Percentiles rank a stretch among this genome's conserved stretches.
phyloP scores from a whole-genome alignment of 2,329 filamentous ascomycete species.

The Dothiorella sarmentorum region DNA sequence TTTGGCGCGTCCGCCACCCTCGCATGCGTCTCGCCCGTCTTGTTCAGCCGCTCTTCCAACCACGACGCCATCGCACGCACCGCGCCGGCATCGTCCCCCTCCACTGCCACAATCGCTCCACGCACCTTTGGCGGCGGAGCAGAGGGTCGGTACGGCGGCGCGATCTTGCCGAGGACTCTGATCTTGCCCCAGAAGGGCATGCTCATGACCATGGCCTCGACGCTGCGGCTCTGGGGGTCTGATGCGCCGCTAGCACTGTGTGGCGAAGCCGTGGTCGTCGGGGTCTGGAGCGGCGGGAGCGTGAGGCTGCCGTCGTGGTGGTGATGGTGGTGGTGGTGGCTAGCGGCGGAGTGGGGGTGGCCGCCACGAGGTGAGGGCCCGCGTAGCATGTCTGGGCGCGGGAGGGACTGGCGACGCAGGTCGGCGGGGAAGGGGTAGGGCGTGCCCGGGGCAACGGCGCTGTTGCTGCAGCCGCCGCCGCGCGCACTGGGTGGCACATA shows the following conservation, averaged over 20 bases:
- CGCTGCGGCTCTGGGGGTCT: conserved; percentile 34
- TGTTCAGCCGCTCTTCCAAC: conserved; percentile 54
- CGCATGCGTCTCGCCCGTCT: conserved; percentile 51
- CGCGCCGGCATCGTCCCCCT: conserved; percentile 66
- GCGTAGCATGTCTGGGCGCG: conserved; percentile 29
- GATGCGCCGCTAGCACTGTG: background rate
- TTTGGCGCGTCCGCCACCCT: conserved; percentile 49
- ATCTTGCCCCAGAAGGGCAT: conserved; percentile 75
- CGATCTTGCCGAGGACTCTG: conserved; percentile 70
- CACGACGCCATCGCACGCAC: conserved; percentile 64
- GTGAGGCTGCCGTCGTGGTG: conserved; percentile 46
- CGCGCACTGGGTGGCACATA: conserved; percentile 47
- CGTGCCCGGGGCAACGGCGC: conserved; percentile 58
- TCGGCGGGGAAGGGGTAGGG: conserved; percentile 33
- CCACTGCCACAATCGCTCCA: conserved; percentile 79
- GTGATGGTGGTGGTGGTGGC: conserved; percentile 27
- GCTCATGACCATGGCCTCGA: conserved; percentile 70
- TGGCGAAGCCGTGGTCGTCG: background rate
- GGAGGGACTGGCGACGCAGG: conserved; percentile 32
- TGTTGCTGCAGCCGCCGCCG: conserved; percentile 47
- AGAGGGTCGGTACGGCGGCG: conserved; percentile 52
- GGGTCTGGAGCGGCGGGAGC: conserved; percentile 53
- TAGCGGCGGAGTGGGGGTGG: conserved; percentile 43
- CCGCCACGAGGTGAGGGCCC: conserved; percentile 39
- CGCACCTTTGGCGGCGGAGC: conserved; percentile 46